A percentile compares a stretch with the other conserved stretches of the same genome.
phyloP scores from a whole-genome alignment of 2,329 filamentous ascomycete genomes.

The Catunica adiposa region DNA sequence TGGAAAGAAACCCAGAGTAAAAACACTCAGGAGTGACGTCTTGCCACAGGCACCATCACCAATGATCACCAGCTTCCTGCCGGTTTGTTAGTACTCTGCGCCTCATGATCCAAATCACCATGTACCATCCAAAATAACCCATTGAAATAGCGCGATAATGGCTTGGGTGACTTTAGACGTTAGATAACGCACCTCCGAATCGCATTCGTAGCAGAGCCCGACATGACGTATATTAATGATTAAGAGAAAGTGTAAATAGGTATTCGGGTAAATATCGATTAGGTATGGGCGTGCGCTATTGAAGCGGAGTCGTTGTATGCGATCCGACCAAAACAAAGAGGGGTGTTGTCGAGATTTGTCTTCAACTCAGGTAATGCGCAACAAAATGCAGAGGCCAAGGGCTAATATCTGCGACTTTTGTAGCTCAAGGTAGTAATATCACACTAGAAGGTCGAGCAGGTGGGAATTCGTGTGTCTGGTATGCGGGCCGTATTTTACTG shows the following conservation, averaged over 20 bases:
- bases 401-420: background rate
- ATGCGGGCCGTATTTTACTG: background rate
- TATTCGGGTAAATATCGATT: background rate
- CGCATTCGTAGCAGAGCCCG: slow-evolving; percentile 11
- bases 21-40: slow-evolving; percentile 91
- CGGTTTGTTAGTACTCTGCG: background rate
- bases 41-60: slow-evolving; percentile 96
- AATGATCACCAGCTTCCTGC: slow-evolving; percentile 89
- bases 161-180: background rate
- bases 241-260: background rate
- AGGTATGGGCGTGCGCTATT: background rate
- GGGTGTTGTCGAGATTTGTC: background rate
- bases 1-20: slow-evolving; percentile 94
- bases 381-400: background rate
- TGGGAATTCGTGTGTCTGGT: background rate
- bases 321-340: background rate
- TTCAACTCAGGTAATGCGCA: background rate
- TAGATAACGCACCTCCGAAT: slow-evolving; percentile 9
- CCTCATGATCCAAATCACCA: too few species aligned
- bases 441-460: background rate
- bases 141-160: background rate
- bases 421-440: background rate
- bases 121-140: too few species aligned
- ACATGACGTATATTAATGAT: slow-evolving; percentile 6
- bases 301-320: background rate